Conservation (phyloP, 768 basidiomycete genomes). For the Leucosporidium scottii region DNA sequence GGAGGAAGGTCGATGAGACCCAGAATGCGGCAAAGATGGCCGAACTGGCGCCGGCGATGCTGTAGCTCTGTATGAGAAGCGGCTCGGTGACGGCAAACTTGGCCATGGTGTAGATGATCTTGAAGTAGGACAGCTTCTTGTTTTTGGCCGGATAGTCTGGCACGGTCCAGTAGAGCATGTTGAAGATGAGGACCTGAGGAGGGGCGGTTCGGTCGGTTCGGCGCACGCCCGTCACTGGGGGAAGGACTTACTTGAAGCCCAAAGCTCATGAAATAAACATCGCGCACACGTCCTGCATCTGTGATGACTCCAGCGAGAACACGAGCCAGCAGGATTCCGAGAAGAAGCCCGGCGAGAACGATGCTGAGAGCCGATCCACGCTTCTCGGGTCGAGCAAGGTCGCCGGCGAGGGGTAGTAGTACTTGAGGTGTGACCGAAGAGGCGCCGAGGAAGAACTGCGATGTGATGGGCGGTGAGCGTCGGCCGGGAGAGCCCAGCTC, state of each 20-base stretch:
- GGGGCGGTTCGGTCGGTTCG: too few relatives aligned
- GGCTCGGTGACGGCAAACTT: constrained; percentile 46
- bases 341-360: constrained; percentile 48
- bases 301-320: constrained; percentile 69
- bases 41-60: neutral
- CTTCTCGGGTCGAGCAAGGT: constrained; percentile 66
- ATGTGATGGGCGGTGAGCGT: constrained; percentile 57
- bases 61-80: constrained; percentile 15
- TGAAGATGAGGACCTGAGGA: constrained; percentile 46
- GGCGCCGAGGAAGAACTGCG: constrained; percentile 82
- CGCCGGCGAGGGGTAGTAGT: constrained; percentile 67
- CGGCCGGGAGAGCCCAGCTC: constrained; percentile 5
- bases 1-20: constrained; percentile 57
- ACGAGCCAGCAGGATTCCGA: constrained; percentile 67
- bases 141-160: constrained; percentile 75
- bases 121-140: constrained; percentile 54
- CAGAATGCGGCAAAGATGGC: constrained; percentile 21
- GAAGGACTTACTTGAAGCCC: constrained; percentile 51
- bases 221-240: too few relatives aligned
- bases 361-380: constrained; percentile 71
- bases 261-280: constrained; percentile 70
- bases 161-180: constrained; percentile 58
- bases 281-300: constrained; percentile 58
- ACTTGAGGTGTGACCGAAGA: constrained; percentile 55
- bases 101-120: constrained; percentile 59